Evolutionary conservation across 805 yeast genomes (phyloP).

Genomic region (Yarrowia yakushimensis): DNA sequence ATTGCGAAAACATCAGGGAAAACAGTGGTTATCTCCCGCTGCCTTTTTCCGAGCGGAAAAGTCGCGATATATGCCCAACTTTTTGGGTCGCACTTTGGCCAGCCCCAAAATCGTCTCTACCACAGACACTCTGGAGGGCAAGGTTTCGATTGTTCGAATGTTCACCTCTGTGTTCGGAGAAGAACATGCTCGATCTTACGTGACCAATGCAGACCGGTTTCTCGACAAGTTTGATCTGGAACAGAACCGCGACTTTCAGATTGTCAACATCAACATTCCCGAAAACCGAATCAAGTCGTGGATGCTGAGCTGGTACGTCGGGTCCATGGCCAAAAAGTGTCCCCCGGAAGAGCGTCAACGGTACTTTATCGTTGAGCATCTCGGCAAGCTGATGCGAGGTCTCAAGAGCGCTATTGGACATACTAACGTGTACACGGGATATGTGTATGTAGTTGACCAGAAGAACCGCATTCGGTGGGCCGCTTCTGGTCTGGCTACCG

Average conservation of each 20-base stretch:
- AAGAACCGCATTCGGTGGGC: conserved; percentile 84
- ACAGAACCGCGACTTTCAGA: conserved; percentile 50
- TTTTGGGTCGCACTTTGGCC: conserved; percentile 53
- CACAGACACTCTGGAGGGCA: conserved; percentile 45
- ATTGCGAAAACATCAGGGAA: conserved; percentile 74
- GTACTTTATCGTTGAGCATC: conserved; percentile 15
- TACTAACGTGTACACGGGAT: conserved; percentile 78
- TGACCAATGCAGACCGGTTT: conserved; percentile 45
- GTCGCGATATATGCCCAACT: conserved; percentile 78
- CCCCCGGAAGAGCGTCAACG: not conserved
- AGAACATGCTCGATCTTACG: conserved; percentile 58
- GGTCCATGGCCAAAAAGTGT: conserved; percentile 7
- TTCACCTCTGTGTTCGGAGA: conserved; percentile 70
- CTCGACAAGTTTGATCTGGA: conserved; percentile 43
- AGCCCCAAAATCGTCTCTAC: conserved; percentile 34
- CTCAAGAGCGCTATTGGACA: conserved; percentile 55
- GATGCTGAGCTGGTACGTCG: conserved; percentile 52
- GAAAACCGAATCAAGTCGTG: conserved; percentile 69
- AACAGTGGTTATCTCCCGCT: conserved; percentile 78
- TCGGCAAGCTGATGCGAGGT: conserved; percentile 10
- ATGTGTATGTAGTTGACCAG: conserved; percentile 71
- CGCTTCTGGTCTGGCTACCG: conserved; percentile 74
- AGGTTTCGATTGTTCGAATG: conserved; percentile 61
- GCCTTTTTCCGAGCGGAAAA: conserved; percentile 69
- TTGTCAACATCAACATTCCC: conserved; percentile 72